Evolutionary conservation across 306 rosid species (phyloP), one percentile per base, ranked within the genome.

Genomic region (Acmispon strigosus): DNA sequence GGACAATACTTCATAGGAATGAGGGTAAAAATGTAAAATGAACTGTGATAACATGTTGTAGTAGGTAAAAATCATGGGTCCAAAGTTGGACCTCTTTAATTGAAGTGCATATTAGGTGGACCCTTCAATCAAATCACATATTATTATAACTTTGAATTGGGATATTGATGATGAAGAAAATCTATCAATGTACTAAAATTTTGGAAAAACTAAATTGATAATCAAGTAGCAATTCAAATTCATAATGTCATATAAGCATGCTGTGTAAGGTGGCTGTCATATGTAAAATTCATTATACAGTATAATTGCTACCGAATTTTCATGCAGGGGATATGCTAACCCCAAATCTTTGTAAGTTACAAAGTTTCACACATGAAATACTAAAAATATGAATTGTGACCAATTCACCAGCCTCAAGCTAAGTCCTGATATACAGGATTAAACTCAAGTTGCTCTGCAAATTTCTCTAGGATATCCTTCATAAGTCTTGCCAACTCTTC

Each of bases 391-490:
- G 79, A 48, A 79, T 61, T 49, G 69, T 63, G 32, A 67, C 60
- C 36, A 32, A 61, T 24, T 20, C 32, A 34, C 24, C 73, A 51
- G 54, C 62, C 71, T 83, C 80, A 61, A 60, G 83, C 83, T 55
- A 55, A 67, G 49, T 80, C 94, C 75, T 87, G 85, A 81, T 73
- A 90, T 12, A 90, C 82, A 27, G 98, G 99, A 74, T 18, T 87
- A 6, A 71, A 80, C 83, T 94, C 90, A 24, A 94, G 97, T 84
- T 84, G 96, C 84, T 87, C 87, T 0, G 90, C 88, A 14, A 94
- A 88, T 64, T 80, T 80, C 77, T 83, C 58, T 4, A 91, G 84
- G 67, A 87, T 71, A 62, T 78, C 83, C 85, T 87, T 86, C 73
- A 84, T 22, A 29, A 87, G 83, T 61, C 69, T 62, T 66, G 68